These are phyloP conservation scores for Aspergillus melleus DNA, from an alignment of 2,329 filamentous ascomycete genomes.

Conservation along the genomic window DNA sequence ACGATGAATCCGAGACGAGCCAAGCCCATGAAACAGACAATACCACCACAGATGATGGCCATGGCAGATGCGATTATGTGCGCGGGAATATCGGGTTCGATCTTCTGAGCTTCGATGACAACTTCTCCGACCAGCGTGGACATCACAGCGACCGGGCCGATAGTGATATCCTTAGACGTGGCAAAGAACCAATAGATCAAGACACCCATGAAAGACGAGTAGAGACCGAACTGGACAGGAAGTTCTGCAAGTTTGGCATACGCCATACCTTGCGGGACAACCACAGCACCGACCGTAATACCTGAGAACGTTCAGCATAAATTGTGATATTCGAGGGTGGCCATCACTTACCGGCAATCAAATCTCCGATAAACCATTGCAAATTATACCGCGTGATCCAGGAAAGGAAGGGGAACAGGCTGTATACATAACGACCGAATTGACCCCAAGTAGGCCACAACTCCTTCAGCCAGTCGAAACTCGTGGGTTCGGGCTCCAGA, in stretches of 20 bases:
- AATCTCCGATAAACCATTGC: slow-evolving; percentile 84
- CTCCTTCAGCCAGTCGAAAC: slow-evolving; percentile 68
- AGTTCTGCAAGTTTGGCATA: slow-evolving; percentile 83
- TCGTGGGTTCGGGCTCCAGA: slow-evolving; percentile 77
- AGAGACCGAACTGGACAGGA: slow-evolving; percentile 80
- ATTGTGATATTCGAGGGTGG: neutral
- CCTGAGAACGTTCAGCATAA: slow-evolving; percentile 40
- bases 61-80: slow-evolving; percentile 76
- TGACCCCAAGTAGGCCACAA: slow-evolving; percentile 61
- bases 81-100: slow-evolving; percentile 55
- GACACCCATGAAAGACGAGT: slow-evolving; percentile 95
- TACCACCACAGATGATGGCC: slow-evolving; percentile 72
- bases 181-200: slow-evolving; percentile 97
- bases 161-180: slow-evolving; percentile 97
- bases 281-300: slow-evolving; percentile 72
- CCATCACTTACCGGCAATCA: slow-evolving; percentile 71
- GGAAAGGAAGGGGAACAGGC: slow-evolving; percentile 81
- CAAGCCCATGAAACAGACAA: slow-evolving; percentile 77
- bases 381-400: slow-evolving; percentile 90
- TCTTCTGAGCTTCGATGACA: slow-evolving; percentile 61
- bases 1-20: slow-evolving; percentile 84
- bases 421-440: slow-evolving; percentile 61
- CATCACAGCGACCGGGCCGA: slow-evolving; percentile 93
- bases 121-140: slow-evolving; percentile 87
- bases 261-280: slow-evolving; percentile 96